phyloP scores from a whole-genome alignment of 495 filamentous ascomycete species.

The Penicillium mononematosum region DNA sequence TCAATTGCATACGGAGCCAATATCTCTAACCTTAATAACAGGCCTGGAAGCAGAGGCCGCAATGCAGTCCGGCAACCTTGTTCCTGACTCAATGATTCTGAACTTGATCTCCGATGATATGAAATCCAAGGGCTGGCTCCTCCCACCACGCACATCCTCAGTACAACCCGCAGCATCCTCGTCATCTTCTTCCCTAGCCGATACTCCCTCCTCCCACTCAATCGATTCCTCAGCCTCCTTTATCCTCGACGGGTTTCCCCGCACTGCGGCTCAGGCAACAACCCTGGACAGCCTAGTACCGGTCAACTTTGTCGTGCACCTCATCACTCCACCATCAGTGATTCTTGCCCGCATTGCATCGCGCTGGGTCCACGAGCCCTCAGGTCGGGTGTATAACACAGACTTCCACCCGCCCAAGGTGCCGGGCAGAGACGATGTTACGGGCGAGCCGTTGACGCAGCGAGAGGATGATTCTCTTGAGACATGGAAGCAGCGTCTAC shows the following conservation, averaged over 20 bases:
- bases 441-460: slow-evolving; percentile 81
- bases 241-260: slow-evolving; percentile 93
- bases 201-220: slow-evolving; percentile 38
- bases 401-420: slow-evolving; percentile 84
- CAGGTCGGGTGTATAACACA: slow-evolving; percentile 90
- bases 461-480: slow-evolving; percentile 83
- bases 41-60: slow-evolving; percentile 84
- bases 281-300: slow-evolving; percentile 76
- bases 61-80: slow-evolving; percentile 80
- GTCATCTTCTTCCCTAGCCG: slow-evolving; percentile 10
- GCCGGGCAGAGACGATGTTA: slow-evolving; percentile 81
- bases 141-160: slow-evolving; percentile 20
- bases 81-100: slow-evolving; percentile 87
- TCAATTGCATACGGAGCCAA: neutral
- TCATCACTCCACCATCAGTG: slow-evolving; percentile 57
- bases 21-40: slow-evolving; percentile 32
- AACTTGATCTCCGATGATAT: slow-evolving; percentile 88
- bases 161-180: slow-evolving; percentile 18
- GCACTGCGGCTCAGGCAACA: slow-evolving; percentile 75
- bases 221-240: slow-evolving; percentile 81
- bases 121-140: slow-evolving; percentile 77
- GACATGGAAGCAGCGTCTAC: slow-evolving; percentile 75
- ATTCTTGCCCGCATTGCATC: slow-evolving; percentile 86
- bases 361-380: slow-evolving; percentile 91
- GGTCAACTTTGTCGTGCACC: slow-evolving; percentile 81